Base-by-base conservation (phyloP, 495 filamentous ascomycete genomes). In the Penicillium cataractarum region DNA sequence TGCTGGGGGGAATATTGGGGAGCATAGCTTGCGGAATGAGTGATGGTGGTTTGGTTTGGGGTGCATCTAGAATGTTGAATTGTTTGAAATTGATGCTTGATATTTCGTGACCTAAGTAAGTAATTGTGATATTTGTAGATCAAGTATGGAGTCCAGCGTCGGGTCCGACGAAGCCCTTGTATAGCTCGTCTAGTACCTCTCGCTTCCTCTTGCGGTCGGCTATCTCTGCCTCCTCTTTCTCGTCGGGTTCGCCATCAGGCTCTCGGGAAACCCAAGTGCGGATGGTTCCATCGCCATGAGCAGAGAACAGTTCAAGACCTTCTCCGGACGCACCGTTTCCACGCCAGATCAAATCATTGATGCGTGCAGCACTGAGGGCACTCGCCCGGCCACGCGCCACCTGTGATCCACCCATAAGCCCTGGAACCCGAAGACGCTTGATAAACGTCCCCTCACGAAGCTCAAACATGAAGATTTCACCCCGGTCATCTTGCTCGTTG, bases 271-370 rank as follows among this genome's bases (percentile, higher is more conserved):
- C 83, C 72, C 89, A 85, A 9, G 73, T 65, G 21, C 78, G 74
- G 46, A 85, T 81, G 0, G 79, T 78, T 4, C 82, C 82, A 61
- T 85, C 80, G 0, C 82, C 82, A 58, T 84, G 82, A 4, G 81
- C 82, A 9, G 82, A 84, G 66, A 83, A 83, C 31, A 84, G 59
- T 37, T 83, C 82, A 10, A 83, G 35, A 0, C 80, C 78, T 61
- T 80, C 74, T 1, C 80, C 82, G 2, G 75, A 75, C 0, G 70
- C 78, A 17, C 78, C 80, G 40, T 79, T 81, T 1, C 85, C 85
- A 65, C 88, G 84, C 90, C 88, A 97, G 5, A 81, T 87, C 13
- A 96, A 74, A 35, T 83, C 86, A 26, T 89, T 90, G 31, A 90
- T 84, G 15, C 87, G 87, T 49, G 76, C 84, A 17, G 86, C 74